Evolutionary conservation across 2,329 filamentous ascomycete genomes (phyloP).

Genomic region (Colletotrichum paranaense): DNA sequence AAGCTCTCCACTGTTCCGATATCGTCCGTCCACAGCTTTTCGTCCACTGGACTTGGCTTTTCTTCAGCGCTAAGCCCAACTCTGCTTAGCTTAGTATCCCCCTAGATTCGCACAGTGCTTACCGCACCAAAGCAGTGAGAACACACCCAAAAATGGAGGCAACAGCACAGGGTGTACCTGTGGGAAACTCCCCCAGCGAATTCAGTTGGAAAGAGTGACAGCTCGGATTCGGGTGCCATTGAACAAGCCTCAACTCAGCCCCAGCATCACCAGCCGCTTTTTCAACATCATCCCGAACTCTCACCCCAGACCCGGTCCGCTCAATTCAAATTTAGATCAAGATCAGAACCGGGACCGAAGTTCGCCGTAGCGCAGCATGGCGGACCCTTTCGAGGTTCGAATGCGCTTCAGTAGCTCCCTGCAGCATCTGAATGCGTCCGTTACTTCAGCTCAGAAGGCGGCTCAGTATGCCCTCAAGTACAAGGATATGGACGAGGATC

Average conservation of each 20-base stretch:
- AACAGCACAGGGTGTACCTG: slow-evolving; percentile 13
- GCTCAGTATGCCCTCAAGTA: slow-evolving; percentile 96
- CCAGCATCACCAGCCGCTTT: not conserved
- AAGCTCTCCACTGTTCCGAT: slow-evolving; percentile 31
- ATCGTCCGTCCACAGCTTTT: slow-evolving; percentile 18
- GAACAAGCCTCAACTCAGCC: slow-evolving; percentile 1
- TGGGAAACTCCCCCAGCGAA: slow-evolving; percentile 8
- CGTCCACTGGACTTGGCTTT: slow-evolving; percentile 23
- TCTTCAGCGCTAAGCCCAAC: not conserved
- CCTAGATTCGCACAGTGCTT: slow-evolving; percentile 11
- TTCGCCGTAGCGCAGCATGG: slow-evolving; percentile 51
- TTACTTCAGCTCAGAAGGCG: slow-evolving; percentile 89
- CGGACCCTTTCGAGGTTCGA: slow-evolving; percentile 96
- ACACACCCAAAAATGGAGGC: not conserved
- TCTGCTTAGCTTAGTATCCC: not conserved
- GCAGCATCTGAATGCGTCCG: slow-evolving; percentile 89
- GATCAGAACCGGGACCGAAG: not conserved
- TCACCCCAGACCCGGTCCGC: too few relatives aligned
- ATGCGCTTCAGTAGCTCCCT: slow-evolving; percentile 95
- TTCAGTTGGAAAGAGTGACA: not conserved
- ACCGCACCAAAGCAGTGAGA: not conserved
- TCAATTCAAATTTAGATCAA: not conserved
- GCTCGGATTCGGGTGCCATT: not conserved
- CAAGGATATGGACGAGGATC: slow-evolving; percentile 93
- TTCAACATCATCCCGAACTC: not conserved